These are phyloP conservation scores for Fusarium tjaetaba DNA, from an alignment of 2,329 filamentous ascomycete species.

Conservation along the genomic window DNA sequence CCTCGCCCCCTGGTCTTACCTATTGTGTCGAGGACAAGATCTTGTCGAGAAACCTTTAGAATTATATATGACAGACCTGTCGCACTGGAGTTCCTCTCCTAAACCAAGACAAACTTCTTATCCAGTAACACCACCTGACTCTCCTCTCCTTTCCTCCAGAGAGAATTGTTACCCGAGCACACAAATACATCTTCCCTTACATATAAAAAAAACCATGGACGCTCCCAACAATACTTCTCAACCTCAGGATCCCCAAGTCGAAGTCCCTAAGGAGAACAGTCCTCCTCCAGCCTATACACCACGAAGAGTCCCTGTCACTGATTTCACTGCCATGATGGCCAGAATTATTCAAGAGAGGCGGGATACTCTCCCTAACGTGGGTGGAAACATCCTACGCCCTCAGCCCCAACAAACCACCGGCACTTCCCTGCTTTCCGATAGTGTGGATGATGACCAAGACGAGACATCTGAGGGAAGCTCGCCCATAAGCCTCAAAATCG, in stretches of 20 bases:
- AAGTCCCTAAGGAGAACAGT: conserved; percentile 36
- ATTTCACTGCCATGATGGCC: conserved; percentile 28
- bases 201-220: conserved; percentile 23
- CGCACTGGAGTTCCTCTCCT: neutral
- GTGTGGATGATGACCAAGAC: conserved; percentile 29
- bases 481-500: conserved; percentile 59
- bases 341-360: conserved; percentile 29
- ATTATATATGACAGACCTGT: conserved; percentile 22
- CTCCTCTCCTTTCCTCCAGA: neutral
- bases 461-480: conserved; percentile 44
- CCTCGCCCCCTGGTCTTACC: conserved; percentile 17
- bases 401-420: conserved; percentile 16
- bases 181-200: neutral
- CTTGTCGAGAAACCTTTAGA: conserved; percentile 12
- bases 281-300: conserved; percentile 48
- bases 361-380: conserved; percentile 1
- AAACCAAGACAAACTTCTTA: neutral
- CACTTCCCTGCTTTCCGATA: conserved; percentile 7
- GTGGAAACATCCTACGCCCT: neutral
- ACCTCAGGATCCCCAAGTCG: conserved; percentile 19
- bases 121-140: neutral
- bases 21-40: conserved; percentile 29
- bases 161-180: neutral
- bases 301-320: conserved; percentile 15
- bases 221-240: conserved; percentile 22